Evolutionary conservation across 306 rosid genomes (phyloP), one percentile per base, ranked within the genome.

Genomic region (Citrullus colocynthis): DNA sequence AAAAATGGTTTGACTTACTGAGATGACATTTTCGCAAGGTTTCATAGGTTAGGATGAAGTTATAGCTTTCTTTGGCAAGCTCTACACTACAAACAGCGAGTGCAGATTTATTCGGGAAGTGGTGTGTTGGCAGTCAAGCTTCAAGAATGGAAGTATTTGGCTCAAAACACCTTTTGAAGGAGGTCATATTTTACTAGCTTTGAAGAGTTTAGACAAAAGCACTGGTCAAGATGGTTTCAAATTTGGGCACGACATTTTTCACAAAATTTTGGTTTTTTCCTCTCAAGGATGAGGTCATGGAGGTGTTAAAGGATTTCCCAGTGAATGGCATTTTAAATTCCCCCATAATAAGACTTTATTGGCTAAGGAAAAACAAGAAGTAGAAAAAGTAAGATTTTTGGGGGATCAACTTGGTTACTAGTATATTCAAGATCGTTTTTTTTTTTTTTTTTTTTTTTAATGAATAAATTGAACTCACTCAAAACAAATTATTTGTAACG

Each of bases 401-500:
- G 6, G 7, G 10, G 0, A 61, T 13, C 18, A 61, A 17, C 7
- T 28, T 61, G 67, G 67, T 61, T 61, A 30, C n/a, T 30, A 30
- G 67, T 61, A 13, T 61, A 24, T 58, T 7, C 6, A 58, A 58
- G 24, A 55, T n/a, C 59, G 1, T 24, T 24, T 1, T 55, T 55
- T 16, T 7, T 13, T 55, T 7, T n/a, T n/a, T n/a, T 24, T 24
- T 1, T 55, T 55, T 16, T 7, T 13, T 55, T 7, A 17, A 7
- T 55, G 28, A 55, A 55, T 7, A 55, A 55, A 55, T n/a, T 4
- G 2, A 57, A 57, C 28, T 57, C 28, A 57, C 8, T 57, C 0
- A 20, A 0, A 57, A 57, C 61, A 57, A n/a, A 57, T 57, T 67
- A 37, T 73, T 39, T 7, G 88, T 66, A 78, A 89, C 80, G 4